Evolutionary conservation across 2,329 filamentous ascomycete genomes (phyloP), one percentile per base, ranked within the genome.

Genomic region (Geosmithia putterillii): DNA sequence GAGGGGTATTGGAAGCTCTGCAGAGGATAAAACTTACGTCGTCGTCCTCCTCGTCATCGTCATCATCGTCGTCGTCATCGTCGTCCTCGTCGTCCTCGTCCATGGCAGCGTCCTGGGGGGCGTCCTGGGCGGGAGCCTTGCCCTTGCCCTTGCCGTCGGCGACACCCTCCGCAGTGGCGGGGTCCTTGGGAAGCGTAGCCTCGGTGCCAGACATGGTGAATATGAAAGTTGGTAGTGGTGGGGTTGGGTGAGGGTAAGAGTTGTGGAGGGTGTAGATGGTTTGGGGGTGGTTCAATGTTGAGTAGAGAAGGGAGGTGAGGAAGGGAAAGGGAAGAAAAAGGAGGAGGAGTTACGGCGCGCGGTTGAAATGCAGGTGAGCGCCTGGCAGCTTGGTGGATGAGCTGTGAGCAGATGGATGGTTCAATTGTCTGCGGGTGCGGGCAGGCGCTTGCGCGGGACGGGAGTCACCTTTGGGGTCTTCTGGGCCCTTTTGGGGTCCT

Each of bases 141-240:
- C 87, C 87, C 74, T 95, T 95, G 65, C 86, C 86, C 74, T 94
- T 94, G 62, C 71, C 67, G 56, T 78, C 71, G 48, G 73, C 60
- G 48, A 60, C 57, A 53, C 56, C 59, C 48, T 61, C 59, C 42
- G 54, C 48, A 47, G 57, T 57, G 53, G 69, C 57, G 56, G 65
- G 55, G 54, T 69, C 63, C 54, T 67, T 56, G 44, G 71, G 64
- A 57, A 68, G 59, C 48, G 67, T 69, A 51, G 65, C 57, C 50
- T 64, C 63, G 64, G 71, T 73, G 51, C 70, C 64, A 55, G 71
- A 62, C 71, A 77, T 73, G 52, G 44, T 54, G 28, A 32, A 25
- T 47, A 44, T 45, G 46, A 38, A 14, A 17, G 39, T 38, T 42
- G 17, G n/a, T 36, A 12, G 28, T 4, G 28, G 28, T 32, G n/a